phyloP scores from a whole-genome alignment of 179 eudicot species.

The Nepenthes alata region DNA sequence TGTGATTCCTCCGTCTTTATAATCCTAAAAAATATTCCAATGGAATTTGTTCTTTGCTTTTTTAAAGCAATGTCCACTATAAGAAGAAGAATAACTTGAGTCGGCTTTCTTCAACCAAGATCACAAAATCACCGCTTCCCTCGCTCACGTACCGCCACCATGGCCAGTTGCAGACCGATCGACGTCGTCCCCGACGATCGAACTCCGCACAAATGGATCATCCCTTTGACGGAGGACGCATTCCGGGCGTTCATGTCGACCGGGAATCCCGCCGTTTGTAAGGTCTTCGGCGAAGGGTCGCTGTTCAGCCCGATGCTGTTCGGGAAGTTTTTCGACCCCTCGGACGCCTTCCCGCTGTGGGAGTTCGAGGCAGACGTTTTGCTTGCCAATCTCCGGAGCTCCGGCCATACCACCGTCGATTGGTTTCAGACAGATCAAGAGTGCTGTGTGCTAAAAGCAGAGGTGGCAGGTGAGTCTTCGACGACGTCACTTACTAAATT shows the following conservation, averaged over 20 bases:
- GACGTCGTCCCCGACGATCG: slow-evolving; percentile 53
- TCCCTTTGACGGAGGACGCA: slow-evolving; percentile 55
- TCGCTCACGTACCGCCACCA: slow-evolving; percentile 4
- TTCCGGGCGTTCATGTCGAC: slow-evolving; percentile 36
- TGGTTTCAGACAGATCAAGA: slow-evolving; percentile 46
- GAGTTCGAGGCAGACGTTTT: slow-evolving; percentile 68
- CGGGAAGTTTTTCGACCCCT: slow-evolving; percentile 89
- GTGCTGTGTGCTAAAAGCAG: slow-evolving; percentile 44
- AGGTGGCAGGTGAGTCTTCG: slow-evolving; percentile 48
- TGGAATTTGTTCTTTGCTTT: slow-evolving; percentile 38
- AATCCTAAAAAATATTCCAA: slow-evolving; percentile 27
- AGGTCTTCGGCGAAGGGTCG: slow-evolving; percentile 57
- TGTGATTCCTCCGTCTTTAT: slow-evolving; percentile 22
- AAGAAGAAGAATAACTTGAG: slow-evolving; percentile 1
- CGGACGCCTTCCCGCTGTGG: slow-evolving; percentile 94
- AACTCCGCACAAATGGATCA: slow-evolving; percentile 57
- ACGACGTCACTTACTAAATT: not conserved
- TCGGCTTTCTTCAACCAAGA: not conserved
- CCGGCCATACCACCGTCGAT: slow-evolving; percentile 34
- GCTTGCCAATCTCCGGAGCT: slow-evolving; percentile 26
- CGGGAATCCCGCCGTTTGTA: slow-evolving; percentile 25
- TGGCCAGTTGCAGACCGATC: slow-evolving; percentile 39
- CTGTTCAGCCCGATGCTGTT: slow-evolving; percentile 78
- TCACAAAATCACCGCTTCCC: not conserved
- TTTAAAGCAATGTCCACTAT: slow-evolving; percentile 4